These are phyloP conservation scores for Leishmania lainsoni DNA, from an alignment of 208 protist species.

Conservation along the genomic window DNA sequence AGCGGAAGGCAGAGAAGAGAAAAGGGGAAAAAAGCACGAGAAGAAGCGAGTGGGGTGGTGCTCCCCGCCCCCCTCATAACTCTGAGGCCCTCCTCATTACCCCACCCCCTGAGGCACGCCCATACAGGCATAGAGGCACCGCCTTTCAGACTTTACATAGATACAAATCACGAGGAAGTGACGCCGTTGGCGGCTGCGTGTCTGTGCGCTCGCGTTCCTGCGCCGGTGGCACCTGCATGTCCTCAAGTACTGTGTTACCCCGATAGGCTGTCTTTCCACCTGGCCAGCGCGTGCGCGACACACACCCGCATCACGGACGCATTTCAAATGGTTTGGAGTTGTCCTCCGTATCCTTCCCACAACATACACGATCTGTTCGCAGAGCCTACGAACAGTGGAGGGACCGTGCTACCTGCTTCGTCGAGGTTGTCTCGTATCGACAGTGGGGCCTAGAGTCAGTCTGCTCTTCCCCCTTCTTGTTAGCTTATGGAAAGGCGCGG, in stretches of 20 bases:
- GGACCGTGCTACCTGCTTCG: neutral
- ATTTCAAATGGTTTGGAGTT: neutral
- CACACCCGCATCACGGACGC: neutral
- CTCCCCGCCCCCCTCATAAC: neutral
- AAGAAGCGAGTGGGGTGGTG: neutral
- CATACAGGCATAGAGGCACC: neutral
- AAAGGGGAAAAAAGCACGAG: neutral
- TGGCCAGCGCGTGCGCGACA: neutral
- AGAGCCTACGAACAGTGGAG: neutral
- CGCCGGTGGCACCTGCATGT: neutral
- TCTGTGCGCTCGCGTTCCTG: neutral
- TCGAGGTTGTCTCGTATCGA: neutral
- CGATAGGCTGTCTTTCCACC: constrained; percentile 3
- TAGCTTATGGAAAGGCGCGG: neutral
- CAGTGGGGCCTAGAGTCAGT: neutral
- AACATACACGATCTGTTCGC: neutral
- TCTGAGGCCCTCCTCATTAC: neutral
- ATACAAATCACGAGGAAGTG: neutral
- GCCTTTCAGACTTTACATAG: neutral
- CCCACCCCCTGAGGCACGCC: neutral
- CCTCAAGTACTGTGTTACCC: neutral
- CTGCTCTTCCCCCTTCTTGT: neutral
- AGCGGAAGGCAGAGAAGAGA: neutral
- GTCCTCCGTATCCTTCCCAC: neutral
- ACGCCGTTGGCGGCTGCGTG: neutral